Percentiles rank a stretch among this genome's conserved stretches.
phyloP scores from a whole-genome alignment of 2,329 filamentous ascomycete genomes.

The Colletotrichum cordylinicola region DNA sequence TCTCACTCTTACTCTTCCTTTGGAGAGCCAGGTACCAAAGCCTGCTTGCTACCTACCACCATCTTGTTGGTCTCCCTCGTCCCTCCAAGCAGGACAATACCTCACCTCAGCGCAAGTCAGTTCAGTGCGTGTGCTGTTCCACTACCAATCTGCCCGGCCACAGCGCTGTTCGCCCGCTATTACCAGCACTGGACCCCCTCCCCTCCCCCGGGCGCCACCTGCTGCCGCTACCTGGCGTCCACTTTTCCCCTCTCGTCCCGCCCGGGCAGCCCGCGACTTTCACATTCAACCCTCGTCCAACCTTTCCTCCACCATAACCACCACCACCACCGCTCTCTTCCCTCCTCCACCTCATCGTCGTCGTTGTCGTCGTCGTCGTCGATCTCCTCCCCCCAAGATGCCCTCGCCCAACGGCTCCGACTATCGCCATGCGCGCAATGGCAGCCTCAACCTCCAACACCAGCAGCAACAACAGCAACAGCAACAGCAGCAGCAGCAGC shows the following conservation, averaged over 20 bases:
- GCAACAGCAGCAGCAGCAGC: background rate
- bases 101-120: background rate
- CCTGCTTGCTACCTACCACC: too few relatives aligned
- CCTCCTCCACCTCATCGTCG: background rate
- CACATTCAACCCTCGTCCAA: background rate
- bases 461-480: background rate
- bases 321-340: background rate
- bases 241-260: background rate
- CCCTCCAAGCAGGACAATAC: background rate
- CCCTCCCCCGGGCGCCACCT: background rate
- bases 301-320: background rate
- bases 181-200: background rate
- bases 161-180: background rate
- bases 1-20: background rate
- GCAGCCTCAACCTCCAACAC: conserved; percentile 59
- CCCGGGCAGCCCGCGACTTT: background rate
- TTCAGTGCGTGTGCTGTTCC: background rate
- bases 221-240: background rate
- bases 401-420: conserved; percentile 48
- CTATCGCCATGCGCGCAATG: conserved; percentile 62
- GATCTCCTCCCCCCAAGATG: conserved; percentile 21
- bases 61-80: background rate
- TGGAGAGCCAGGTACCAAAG: background rate
- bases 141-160: background rate
- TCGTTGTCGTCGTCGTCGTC: background rate